A percentile compares a stretch with the other conserved stretches of the same genome.
These are phyloP conservation scores for rapeseed (Brassica napus) DNA, from an alignment of 345 rosid genomes.

Conservation along the genomic window DNA sequence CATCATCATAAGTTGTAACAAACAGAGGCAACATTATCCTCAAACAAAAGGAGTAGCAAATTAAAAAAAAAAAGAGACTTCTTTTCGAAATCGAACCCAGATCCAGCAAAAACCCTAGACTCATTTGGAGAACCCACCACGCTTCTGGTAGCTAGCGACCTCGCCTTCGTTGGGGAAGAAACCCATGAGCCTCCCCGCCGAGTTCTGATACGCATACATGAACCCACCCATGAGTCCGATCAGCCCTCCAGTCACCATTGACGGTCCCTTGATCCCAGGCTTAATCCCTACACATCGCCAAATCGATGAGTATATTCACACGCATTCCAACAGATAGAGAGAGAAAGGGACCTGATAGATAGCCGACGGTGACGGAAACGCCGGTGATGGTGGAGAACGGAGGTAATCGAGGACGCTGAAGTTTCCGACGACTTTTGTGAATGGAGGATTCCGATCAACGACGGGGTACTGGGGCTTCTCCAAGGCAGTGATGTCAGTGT, in stretches of 20 bases:
- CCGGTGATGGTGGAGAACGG: conserved; percentile 76
- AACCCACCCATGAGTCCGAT: conserved; percentile 98
- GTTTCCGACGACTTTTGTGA: conserved; percentile 81
- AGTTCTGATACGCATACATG: conserved; percentile 99
- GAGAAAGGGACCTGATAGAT: conserved; percentile 63
- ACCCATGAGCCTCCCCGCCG: conserved; percentile 93
- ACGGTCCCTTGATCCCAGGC: conserved; percentile 89
- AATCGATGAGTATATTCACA: neutral
- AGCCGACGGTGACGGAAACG: conserved; percentile 93
- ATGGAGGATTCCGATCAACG: conserved; percentile 76
- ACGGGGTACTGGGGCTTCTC: conserved; percentile 89
- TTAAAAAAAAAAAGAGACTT: neutral
- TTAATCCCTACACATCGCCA: conserved; percentile 62
- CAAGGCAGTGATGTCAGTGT: conserved; percentile 92
- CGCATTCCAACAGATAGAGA: neutral
- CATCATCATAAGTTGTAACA: neutral
- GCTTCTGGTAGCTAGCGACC: conserved; percentile 69
- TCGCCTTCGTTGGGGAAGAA: conserved; percentile 94
- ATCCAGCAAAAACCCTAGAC: neutral
- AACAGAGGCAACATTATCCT: conserved; percentile 23
- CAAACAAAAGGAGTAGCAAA: conserved; percentile 1
- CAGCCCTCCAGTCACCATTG: conserved; percentile 97
- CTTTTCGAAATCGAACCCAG: neutral
- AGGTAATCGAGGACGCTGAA: conserved; percentile 77
- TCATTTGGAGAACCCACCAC: conserved; percentile 43